These are phyloP conservation scores for Nicotiana undulata DNA, from an alignment of 257 asterid genomes.

Conservation along the genomic window DNA sequence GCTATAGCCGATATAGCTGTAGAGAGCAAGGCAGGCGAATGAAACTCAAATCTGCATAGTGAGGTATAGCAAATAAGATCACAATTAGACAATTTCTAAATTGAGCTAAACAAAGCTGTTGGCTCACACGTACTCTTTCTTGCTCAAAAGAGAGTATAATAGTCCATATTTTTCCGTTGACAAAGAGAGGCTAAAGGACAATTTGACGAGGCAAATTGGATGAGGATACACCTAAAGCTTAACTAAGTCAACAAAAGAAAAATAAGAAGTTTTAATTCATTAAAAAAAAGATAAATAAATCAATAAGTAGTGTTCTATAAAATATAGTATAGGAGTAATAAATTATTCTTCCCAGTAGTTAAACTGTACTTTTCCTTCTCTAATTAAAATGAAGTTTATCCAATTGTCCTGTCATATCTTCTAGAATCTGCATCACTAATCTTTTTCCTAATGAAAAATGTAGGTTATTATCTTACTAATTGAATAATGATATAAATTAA, in stretches of 20 bases:
- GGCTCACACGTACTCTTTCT: neutral
- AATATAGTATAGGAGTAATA: neutral
- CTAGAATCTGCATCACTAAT: neutral
- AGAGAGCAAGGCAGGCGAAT: too few species aligned
- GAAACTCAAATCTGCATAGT: neutral
- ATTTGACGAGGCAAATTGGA: neutral
- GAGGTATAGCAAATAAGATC: neutral
- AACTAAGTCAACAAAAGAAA: neutral
- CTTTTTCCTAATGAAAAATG: neutral
- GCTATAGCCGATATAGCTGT: too few species aligned
- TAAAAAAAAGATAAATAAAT: neutral
- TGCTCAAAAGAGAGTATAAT: neutral
- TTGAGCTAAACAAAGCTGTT: neutral
- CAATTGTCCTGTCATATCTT: neutral
- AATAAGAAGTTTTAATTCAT: neutral
- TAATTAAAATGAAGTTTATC: neutral
- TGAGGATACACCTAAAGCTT: neutral
- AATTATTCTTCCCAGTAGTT: neutral
- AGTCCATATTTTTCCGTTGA: neutral
- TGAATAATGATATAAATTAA: neutral
- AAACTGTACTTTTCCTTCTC: neutral
- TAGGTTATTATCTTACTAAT: neutral
- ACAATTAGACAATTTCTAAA: neutral
- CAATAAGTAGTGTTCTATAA: neutral
- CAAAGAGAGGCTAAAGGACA: neutral